phyloP scores from a whole-genome alignment of 1,284 basidiomycete genomes.

The Leccinum pachyderme region DNA sequence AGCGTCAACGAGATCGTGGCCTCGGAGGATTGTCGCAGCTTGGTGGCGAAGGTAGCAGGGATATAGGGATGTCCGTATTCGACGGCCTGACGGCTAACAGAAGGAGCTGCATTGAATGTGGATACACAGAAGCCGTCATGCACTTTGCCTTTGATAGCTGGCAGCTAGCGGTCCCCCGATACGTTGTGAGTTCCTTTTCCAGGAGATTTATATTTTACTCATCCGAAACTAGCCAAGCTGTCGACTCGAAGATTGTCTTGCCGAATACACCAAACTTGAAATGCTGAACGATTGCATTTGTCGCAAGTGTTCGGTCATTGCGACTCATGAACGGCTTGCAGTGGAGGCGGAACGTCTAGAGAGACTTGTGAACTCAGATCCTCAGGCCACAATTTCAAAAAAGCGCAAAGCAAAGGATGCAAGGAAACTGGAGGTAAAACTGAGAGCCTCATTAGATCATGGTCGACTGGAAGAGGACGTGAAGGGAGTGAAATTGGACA shows the following conservation, averaged over 20 bases:
- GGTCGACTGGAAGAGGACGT: conserved; percentile 79
- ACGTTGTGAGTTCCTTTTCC: conserved; percentile 40
- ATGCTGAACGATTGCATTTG: conserved; percentile 82
- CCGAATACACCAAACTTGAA: conserved; percentile 82
- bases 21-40: conserved; percentile 49
- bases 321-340: conserved; percentile 60
- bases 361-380: conserved; percentile 41
- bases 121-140: conserved; percentile 87
- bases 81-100: conserved; percentile 82
- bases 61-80: conserved; percentile 66
- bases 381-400: conserved; percentile 55
- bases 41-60: conserved; percentile 35
- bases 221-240: conserved; percentile 47
- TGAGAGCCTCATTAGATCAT: conserved; percentile 66
- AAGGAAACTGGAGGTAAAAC: conserved; percentile 55
- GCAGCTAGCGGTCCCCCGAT: conserved; percentile 72
- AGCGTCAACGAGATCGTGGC: conserved; percentile 64
- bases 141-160: conserved; percentile 83
- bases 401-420: conserved; percentile 73
- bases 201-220: conserved; percentile 2
- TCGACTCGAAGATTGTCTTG: conserved; percentile 68
- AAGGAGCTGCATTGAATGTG: conserved; percentile 77
- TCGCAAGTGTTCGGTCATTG: conserved; percentile 74
- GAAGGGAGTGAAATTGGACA: conserved; percentile 71
- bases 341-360: conserved; percentile 57